Evolutionary conservation across 2,329 filamentous ascomycete species (phyloP), one percentile per base, ranked within the genome.

Genomic region (Exophiala mesophila): DNA sequence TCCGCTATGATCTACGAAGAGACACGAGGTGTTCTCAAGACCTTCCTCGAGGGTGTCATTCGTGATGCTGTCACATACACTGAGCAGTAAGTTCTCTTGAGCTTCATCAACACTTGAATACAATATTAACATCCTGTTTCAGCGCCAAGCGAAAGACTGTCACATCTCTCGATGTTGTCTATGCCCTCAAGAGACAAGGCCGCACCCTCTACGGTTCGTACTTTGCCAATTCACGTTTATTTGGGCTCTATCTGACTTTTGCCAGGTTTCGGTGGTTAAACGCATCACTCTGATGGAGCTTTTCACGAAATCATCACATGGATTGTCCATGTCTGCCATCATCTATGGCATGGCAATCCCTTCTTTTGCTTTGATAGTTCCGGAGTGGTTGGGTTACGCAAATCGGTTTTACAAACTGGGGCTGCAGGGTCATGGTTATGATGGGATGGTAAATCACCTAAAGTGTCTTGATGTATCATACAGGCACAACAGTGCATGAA

Each of bases 1-100:
- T 95, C 88, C 63, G 89, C 89, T 68, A 76, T 85, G 83, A 87
- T 87, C 74, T 87, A 87, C 75, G 83, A 85, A 67, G 81, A 88
- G 75, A 87, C 83, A 60, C 83, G 83, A 64, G 82, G 82, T 77
- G 83, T 87, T 61, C 76, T 88, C 61, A 87, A 87, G 79, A 50
- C 82, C 68, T 87, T 87, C 80, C 82, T 88, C 59, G 83, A 87
- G 71, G 77, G 80, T 67, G 83, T 88, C 68, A 87, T 88, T 64
- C 78, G 82, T 68, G 82, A 86, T 60, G 81, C 82, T 51, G 80
- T 86, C 71, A 87, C 83, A 64, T 87, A 87, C 75, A 87, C 83
- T 57, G 83, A 87, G 74, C 83, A 87, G 77, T 52, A 21, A 78
- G 49, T 46, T n/a, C 7, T 21, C 15, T n/a, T 24, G 8, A 21